Conservation (phyloP, 2,329 filamentous ascomycete genomes). For the Ceratocystis papillata region DNA sequence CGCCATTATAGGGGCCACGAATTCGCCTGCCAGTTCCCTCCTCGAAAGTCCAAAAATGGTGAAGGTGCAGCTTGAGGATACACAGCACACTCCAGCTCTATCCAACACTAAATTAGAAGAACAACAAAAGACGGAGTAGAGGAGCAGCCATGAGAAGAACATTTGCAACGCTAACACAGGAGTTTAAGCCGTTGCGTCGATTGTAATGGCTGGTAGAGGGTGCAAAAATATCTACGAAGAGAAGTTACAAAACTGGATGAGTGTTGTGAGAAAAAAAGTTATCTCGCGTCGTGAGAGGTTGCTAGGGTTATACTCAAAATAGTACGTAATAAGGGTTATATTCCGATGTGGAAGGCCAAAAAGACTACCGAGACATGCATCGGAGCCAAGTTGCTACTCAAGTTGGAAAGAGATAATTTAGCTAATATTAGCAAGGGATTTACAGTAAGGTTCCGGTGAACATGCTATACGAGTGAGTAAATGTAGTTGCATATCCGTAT, state of each 20-base stretch:
- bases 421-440: too few species aligned
- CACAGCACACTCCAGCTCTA: background rate
- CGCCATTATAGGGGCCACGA: background rate
- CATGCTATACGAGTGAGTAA: too few species aligned
- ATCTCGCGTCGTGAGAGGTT: background rate
- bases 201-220: background rate
- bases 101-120: background rate
- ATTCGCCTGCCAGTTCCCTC: background rate
- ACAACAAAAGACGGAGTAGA: background rate
- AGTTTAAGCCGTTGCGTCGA: background rate
- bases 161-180: background rate
- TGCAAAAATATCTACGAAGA: background rate
- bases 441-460: too few species aligned
- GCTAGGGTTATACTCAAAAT: background rate
- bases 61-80: background rate
- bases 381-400: background rate
- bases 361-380: slow-evolving; percentile 3
- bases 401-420: background rate
- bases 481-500: too few species aligned
- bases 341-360: background rate
- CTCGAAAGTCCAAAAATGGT: background rate
- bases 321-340: background rate
- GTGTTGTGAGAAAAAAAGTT: background rate
- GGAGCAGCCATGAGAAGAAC: background rate
- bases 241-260: background rate